Evolutionary conservation across 139 green algal genomes (phyloP).

Genomic region (Yamagishiella unicocca): DNA sequence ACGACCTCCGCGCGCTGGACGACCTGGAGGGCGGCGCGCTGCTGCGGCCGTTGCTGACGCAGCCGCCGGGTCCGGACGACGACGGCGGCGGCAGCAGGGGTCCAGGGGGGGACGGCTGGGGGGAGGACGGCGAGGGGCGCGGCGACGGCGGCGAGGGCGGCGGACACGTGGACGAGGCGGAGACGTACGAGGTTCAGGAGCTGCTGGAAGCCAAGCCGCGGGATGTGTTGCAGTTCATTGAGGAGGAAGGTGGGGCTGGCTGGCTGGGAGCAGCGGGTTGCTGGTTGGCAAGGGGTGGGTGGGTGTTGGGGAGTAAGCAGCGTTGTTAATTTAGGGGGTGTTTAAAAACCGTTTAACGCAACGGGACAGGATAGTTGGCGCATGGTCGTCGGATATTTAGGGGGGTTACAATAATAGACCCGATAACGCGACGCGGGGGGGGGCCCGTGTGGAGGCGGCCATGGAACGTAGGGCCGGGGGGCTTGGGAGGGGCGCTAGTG

Average conservation of each 20-base stretch:
- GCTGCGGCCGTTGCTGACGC: slow-evolving; percentile 38
- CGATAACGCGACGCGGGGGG: no score
- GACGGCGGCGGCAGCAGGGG: neutral
- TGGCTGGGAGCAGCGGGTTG: neutral
- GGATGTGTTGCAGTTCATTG: slow-evolving; percentile 47
- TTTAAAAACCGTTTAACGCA: no score
- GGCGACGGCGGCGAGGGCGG: neutral
- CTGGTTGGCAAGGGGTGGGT: no score
- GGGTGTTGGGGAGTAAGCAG: no score
- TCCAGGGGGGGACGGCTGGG: neutral
- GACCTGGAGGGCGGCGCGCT: slow-evolving; percentile 41
- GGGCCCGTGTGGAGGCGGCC: no score
- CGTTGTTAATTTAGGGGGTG: no score
- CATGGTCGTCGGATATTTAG: no score
- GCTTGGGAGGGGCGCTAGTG: no score
- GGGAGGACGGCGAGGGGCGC: neutral
- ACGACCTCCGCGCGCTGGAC: slow-evolving; percentile 30
- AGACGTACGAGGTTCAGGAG: slow-evolving; percentile 44
- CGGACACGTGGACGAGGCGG: slow-evolving; percentile 29
- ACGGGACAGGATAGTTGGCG: no score
- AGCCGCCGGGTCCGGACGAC: neutral
- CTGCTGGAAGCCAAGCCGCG: slow-evolving; percentile 37
- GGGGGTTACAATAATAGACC: no score
- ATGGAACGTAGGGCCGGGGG: no score
- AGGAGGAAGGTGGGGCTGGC: slow-evolving; percentile 30